These are phyloP conservation scores for Tetradesmus obliquus DNA, from an alignment of 139 green algal genomes.

Conservation along the genomic window DNA sequence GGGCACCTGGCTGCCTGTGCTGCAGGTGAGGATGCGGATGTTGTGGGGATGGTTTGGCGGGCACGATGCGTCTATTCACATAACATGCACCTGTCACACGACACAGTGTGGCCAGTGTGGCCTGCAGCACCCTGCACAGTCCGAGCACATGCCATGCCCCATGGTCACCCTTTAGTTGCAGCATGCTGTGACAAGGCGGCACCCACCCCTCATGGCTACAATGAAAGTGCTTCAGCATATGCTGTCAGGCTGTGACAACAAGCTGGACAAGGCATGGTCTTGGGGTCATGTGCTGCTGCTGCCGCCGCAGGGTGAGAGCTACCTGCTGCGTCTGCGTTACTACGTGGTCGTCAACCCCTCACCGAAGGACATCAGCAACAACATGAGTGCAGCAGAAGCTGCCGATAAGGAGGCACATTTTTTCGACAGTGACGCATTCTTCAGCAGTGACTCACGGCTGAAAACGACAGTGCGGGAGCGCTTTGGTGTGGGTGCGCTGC, in stretches of 20 bases:
- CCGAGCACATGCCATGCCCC: too few relatives aligned
- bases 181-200: too few relatives aligned
- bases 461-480: not conserved
- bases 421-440: not conserved
- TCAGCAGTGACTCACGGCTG: not conserved
- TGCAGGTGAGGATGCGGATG: not conserved
- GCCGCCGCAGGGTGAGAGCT: not conserved
- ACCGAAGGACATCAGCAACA: conserved; percentile 6
- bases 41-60: too few relatives aligned
- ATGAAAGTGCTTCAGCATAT: too few relatives aligned
- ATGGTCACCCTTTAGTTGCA: too few relatives aligned
- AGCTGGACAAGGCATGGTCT: too few relatives aligned
- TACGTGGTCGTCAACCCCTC: conserved; percentile 14
- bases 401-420: not conserved
- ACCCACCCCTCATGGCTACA: too few relatives aligned
- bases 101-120: too few relatives aligned
- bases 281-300: not conserved
- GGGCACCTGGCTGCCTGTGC: not conserved
- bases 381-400: not conserved
- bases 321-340: conserved; percentile 5
- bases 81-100: too few relatives aligned
- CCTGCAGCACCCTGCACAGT: too few relatives aligned
- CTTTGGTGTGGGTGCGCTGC: conserved; percentile 16
- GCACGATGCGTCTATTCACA: too few relatives aligned
- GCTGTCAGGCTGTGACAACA: too few relatives aligned